Conservation (phyloP, 2,329 filamentous ascomycete species). For the Triangularia verruculosa region DNA sequence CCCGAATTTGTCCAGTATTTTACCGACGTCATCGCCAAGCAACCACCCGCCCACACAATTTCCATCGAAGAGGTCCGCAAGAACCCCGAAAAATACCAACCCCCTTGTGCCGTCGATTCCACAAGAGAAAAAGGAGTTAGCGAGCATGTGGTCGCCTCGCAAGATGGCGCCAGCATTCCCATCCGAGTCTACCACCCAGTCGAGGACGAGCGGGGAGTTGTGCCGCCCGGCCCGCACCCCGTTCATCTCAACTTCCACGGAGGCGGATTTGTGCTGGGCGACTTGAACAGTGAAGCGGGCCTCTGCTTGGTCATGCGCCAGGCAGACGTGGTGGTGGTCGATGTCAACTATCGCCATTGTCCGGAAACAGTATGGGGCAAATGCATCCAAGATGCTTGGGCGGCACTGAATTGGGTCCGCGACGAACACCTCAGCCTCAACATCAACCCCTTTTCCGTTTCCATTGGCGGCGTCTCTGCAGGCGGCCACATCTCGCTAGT, state of each 20-base stretch:
- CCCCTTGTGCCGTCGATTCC: conserved; percentile 30
- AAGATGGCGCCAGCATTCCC: conserved; percentile 32
- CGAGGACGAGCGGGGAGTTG: conserved; percentile 26
- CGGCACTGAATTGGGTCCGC: conserved; percentile 38
- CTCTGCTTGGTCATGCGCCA: conserved; percentile 38
- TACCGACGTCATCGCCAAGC: conserved; percentile 25
- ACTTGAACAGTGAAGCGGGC: conserved; percentile 33
- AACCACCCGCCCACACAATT: conserved; percentile 23
- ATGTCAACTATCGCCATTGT: conserved; percentile 41
- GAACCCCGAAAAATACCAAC: conserved; percentile 29
- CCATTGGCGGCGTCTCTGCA: conserved; percentile 39
- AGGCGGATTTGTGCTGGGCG: conserved; percentile 39
- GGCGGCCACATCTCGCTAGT: conserved; percentile 37
- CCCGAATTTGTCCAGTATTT: conserved; percentile 33
- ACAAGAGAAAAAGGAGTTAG: conserved; percentile 29
- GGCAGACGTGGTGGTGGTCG: conserved; percentile 38
- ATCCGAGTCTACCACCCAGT: conserved; percentile 36
- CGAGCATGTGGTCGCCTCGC: conserved; percentile 30
- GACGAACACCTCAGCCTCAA: conserved; percentile 30
- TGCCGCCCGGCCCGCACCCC: conserved; percentile 32
- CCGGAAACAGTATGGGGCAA: conserved; percentile 38
- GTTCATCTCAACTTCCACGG: conserved; percentile 39
- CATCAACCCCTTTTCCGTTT: conserved; percentile 35
- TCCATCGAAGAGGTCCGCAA: conserved; percentile 34
- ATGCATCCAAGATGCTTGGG: conserved; percentile 38